Percentiles rank a stretch among this genome's conserved stretches.
These are phyloP conservation scores for Penicillium malachiteum DNA, from an alignment of 495 filamentous ascomycete genomes.

Conservation along the genomic window DNA sequence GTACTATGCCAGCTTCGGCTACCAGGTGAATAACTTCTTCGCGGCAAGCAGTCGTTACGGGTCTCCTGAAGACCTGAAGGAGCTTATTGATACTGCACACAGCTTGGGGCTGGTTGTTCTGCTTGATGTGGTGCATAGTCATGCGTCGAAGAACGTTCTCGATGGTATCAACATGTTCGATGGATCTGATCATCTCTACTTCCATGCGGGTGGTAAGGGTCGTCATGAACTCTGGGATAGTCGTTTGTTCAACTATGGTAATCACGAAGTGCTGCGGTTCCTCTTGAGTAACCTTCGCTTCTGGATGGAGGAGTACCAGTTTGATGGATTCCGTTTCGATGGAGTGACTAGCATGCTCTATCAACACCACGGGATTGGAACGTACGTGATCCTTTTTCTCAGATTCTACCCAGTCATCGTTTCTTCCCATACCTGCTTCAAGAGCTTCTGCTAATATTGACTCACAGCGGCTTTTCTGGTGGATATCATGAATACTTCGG, in stretches of 20 bases:
- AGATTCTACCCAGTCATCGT: neutral
- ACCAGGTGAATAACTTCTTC: conserved; percentile 98
- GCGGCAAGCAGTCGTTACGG: conserved; percentile 96
- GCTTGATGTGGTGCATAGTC: conserved; percentile 94
- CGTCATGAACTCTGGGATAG: conserved; percentile 94
- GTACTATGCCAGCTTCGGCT: conserved; percentile 98
- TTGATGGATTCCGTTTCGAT: conserved; percentile 97
- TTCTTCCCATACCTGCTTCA: neutral
- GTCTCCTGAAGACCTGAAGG: conserved; percentile 90
- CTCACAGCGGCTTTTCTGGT: conserved; percentile 83
- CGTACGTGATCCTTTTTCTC: conserved; percentile 58
- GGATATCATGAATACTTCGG: conserved; percentile 99
- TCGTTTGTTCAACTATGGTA: conserved; percentile 93
- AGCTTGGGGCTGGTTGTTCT: conserved; percentile 87
- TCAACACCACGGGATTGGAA: conserved; percentile 93
- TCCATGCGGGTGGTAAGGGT: conserved; percentile 82
- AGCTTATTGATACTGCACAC: conserved; percentile 93
- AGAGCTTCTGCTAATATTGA: conserved; percentile 2
- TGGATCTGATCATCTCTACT: conserved; percentile 91
- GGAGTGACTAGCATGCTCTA: conserved; percentile 99
- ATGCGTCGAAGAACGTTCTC: conserved; percentile 93
- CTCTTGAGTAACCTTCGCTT: conserved; percentile 92
- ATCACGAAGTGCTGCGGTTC: conserved; percentile 91
- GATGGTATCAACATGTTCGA: conserved; percentile 96
- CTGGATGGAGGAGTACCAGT: conserved; percentile 98